Base-by-base conservation (phyloP, 2,329 filamentous ascomycete genomes). In the Dactylellina drechsleri region DNA sequence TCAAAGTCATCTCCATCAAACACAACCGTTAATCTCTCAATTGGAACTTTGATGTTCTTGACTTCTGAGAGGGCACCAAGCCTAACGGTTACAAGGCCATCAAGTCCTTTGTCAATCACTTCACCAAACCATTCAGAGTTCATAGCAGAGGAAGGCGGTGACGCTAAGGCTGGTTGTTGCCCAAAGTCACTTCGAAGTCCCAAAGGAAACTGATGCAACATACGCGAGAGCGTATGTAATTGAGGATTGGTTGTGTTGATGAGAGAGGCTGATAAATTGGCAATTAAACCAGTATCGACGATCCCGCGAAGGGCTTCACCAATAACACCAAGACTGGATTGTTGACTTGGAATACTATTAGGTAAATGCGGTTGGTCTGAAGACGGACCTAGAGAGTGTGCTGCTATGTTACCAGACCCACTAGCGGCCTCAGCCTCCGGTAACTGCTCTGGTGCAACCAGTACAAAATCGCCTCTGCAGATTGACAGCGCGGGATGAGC, bases 21-120 rank as follows among this genome's bases (percentile, higher is more conserved):
- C 4, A 86, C 83, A 16, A 87, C 81, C 1, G 84, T 80, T 15
- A 87, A 82, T 23, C 82, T 80, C 74, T 88, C 86, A 20, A 83
- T 80, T 0, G 83, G 79, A 10, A 88, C 79, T 13, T 80, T 81
- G 31, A 88, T 80, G 77, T 88, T 87, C 56, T 82, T 80, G 12
- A 85, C 83, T n/a, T 83, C 80, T 15, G 83, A 80, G 4, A 84
- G 81, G 10, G 84, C 85, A 49, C 85, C 85, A 16, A 89, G 81
- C n/a, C 87, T 83, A 28, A 89, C 82, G 0, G 83, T 85, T 8
- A 87, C 79, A 5, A 81, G 82, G 1, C 87, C 87, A 78, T 88
- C 85, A 2, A 85, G 78, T 12, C 84, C 83, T 2, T 87, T 81
- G 56, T 86, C 84, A 18, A 88, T 82, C 1, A 89, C 83, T 78